These are phyloP conservation scores for Myxozyma monticola DNA, from an alignment of 805 yeast genomes.

Conservation along the genomic window DNA sequence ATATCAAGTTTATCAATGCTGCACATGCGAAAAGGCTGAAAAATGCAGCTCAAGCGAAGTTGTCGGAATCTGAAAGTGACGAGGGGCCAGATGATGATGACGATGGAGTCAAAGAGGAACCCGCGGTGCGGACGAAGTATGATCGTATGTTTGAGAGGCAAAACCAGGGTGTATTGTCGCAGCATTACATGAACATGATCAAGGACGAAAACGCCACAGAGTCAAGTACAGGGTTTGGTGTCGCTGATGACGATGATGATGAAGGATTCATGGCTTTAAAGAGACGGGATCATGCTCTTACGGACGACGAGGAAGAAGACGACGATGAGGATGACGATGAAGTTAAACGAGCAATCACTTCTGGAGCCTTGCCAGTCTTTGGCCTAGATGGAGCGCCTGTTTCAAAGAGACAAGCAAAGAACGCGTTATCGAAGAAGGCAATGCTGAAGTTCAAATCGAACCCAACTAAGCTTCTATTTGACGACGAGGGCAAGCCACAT, in stretches of 20 bases:
- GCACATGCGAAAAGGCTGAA: constrained; percentile 64
- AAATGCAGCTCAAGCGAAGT: constrained; percentile 72
- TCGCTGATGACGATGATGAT: constrained; percentile 48
- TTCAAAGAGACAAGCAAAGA: constrained; percentile 81
- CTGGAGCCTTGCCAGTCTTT: constrained; percentile 10
- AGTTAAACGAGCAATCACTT: not conserved
- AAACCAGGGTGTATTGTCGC: constrained; percentile 88
- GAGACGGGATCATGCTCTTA: constrained; percentile 68
- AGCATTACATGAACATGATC: constrained; percentile 78
- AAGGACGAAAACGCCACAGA: constrained; percentile 37
- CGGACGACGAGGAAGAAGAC: constrained; percentile 46
- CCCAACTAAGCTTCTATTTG: constrained; percentile 80
- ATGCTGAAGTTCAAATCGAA: constrained; percentile 62
- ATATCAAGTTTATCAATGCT: constrained; percentile 69
- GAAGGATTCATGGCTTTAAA: constrained; percentile 82
- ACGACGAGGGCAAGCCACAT: constrained; percentile 92
- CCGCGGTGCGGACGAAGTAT: constrained; percentile 75
- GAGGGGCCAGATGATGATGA: constrained; percentile 50
- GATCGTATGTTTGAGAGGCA: constrained; percentile 95
- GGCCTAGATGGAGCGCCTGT: constrained; percentile 57
- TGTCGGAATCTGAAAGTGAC: constrained; percentile 52
- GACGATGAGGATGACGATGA: not conserved
- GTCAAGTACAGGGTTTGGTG: not conserved
- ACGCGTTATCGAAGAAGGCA: constrained; percentile 79
- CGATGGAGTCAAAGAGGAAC: constrained; percentile 39